A percentile compares a stretch with the other conserved stretches of the same genome.
Evolutionary conservation across 148 eudicot species (phyloP).

Genomic region (Persicaria tinctoria): DNA sequence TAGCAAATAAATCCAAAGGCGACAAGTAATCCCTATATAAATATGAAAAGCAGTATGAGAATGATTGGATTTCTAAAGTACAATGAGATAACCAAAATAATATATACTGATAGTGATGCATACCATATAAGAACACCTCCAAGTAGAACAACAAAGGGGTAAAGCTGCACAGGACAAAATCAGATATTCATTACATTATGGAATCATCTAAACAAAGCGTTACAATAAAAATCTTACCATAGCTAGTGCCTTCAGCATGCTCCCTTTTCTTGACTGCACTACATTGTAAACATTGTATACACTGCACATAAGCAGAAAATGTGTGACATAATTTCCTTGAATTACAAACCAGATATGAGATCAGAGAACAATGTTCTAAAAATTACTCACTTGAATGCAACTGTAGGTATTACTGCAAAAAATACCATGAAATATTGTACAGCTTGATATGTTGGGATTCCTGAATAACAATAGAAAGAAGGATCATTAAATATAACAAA

Average conservation of each 20-base stretch:
- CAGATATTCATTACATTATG: background rate
- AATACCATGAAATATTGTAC: constrained; percentile 31
- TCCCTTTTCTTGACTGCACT: constrained; percentile 73
- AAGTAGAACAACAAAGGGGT: constrained; percentile 70
- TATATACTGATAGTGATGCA: background rate
- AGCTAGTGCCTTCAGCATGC: constrained; percentile 78
- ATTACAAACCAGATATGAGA: no score
- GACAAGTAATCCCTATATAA: constrained; percentile 84
- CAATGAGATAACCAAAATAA: background rate
- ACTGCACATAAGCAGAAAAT: constrained; percentile 32
- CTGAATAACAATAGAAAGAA: constrained; percentile 17
- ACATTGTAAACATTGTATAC: constrained; percentile 61
- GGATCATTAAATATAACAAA: background rate
- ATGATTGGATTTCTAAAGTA: constrained; percentile 1
- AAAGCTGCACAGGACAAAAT: constrained; percentile 44
- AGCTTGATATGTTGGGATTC: constrained; percentile 29
- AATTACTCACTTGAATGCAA: constrained; percentile 38
- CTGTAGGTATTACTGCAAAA: constrained; percentile 39
- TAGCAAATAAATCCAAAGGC: constrained; percentile 49
- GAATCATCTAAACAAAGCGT: constrained; percentile 1
- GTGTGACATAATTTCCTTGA: no score
- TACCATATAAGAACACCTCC: constrained; percentile 78
- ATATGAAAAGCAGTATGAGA: constrained; percentile 1
- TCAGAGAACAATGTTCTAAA: background rate
- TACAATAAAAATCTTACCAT: constrained; percentile 50